These are phyloP conservation scores for Leonotis leonurus DNA, from an alignment of 257 asterid species.

Conservation along the genomic window DNA sequence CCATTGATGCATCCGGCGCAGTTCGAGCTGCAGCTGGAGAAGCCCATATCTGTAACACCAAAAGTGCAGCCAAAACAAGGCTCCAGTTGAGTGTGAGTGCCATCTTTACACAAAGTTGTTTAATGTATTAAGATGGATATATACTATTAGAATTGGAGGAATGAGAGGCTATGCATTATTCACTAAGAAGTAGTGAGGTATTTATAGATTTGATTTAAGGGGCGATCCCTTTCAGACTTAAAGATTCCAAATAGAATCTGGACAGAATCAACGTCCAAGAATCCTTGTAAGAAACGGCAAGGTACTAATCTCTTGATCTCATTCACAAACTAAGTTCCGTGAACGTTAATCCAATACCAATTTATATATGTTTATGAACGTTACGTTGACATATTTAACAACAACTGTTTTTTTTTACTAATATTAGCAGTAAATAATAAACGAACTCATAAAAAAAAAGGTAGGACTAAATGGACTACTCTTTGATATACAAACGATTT, in stretches of 20 bases:
- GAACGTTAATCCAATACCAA: neutral
- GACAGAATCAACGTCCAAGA: neutral
- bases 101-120: no score
- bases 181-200: neutral
- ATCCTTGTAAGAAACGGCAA: neutral
- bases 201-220: conserved; percentile 5
- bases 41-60: conserved; percentile 22
- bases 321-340: neutral
- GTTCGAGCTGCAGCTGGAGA: conserved; percentile 22
- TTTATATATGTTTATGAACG: neutral
- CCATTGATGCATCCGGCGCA: conserved; percentile 21
- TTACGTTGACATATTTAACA: no score
- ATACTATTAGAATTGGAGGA: no score
- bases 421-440: no score
- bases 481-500: no score
- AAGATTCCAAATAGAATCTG: neutral
- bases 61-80: conserved; percentile 8
- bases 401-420: no score
- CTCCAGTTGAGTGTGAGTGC: neutral
- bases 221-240: neutral
- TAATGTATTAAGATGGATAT: no score
- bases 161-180: no score
- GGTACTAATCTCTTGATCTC: neutral
- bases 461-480: no score
- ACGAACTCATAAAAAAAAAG: no score